These are phyloP conservation scores for Porogramme epimiltina DNA, from an alignment of 1,284 basidiomycete species.

Conservation along the genomic window DNA sequence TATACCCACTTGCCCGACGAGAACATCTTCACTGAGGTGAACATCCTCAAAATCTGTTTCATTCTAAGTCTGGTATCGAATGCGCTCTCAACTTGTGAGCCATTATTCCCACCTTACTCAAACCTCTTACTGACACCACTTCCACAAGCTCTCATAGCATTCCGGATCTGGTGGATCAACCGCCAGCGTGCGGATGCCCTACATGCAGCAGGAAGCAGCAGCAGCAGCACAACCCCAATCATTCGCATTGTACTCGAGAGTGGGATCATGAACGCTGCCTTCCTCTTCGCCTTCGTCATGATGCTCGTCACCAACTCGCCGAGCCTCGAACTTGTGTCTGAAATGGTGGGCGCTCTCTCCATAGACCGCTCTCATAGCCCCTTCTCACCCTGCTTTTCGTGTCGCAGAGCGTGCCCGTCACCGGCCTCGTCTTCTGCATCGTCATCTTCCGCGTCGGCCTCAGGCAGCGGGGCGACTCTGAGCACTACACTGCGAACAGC, in stretches of 20 bases:
- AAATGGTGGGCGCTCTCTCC: slow-evolving; percentile 13
- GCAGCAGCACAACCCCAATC: slow-evolving; percentile 9
- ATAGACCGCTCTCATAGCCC: too few relatives aligned
- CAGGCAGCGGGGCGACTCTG: slow-evolving; percentile 2
- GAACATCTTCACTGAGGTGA: slow-evolving; percentile 1
- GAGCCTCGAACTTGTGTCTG: slow-evolving; percentile 18
- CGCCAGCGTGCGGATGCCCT: not conserved
- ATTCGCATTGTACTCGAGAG: slow-evolving; percentile 21
- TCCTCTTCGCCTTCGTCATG: slow-evolving; percentile 18
- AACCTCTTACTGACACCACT: not conserved
- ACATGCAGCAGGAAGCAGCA: not conserved
- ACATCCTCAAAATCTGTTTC: slow-evolving; percentile 16
- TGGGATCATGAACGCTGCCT: slow-evolving; percentile 19
- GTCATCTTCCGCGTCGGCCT: slow-evolving; percentile 14
- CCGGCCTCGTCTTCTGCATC: slow-evolving; percentile 11
- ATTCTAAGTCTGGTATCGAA: slow-evolving; percentile 20
- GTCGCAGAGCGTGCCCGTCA: not conserved
- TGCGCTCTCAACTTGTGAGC: slow-evolving; percentile 18
- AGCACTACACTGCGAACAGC: not conserved
- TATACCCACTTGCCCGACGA: slow-evolving; percentile 7
- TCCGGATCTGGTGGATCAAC: slow-evolving; percentile 14
- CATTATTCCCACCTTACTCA: not conserved
- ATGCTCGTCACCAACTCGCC: slow-evolving; percentile 10
- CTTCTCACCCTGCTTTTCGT: not conserved
- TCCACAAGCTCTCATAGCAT: slow-evolving; percentile 12